phyloP scores from a whole-genome alignment of 345 rosid genomes.

The Euphorbia peplus region DNA sequence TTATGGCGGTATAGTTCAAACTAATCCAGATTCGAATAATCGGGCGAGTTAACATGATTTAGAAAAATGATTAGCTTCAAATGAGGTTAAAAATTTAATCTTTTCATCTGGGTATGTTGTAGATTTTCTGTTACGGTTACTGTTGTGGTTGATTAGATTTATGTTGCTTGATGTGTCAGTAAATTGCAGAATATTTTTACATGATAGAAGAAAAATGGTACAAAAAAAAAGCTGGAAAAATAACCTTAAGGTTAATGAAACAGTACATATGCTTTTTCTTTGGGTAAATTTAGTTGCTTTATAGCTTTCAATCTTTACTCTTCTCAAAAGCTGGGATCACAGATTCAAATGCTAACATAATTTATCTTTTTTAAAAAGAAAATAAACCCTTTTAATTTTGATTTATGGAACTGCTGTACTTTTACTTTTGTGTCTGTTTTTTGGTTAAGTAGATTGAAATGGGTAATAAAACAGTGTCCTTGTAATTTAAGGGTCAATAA shows the following conservation, averaged over 20 bases:
- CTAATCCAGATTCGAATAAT: too few relatives aligned
- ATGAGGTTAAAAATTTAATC: background rate
- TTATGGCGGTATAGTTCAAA: too few relatives aligned
- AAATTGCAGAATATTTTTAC: conserved; percentile 4
- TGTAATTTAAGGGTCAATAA: conserved; percentile 1
- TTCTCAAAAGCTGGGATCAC: conserved; percentile 12
- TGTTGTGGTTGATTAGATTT: background rate
- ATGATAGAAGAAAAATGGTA: background rate
- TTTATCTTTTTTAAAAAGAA: background rate
- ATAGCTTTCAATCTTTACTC: background rate
- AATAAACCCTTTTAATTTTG: background rate
- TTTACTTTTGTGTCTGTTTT: conserved; percentile 12
- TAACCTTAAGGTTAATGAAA: conserved; percentile 6
- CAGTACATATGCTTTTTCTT: conserved; percentile 7
- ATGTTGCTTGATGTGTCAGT: conserved; percentile 3
- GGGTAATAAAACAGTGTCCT: conserved; percentile 7
- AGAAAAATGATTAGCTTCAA: too few relatives aligned
- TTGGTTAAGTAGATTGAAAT: background rate
- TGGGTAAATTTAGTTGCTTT: background rate
- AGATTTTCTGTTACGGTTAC: conserved; percentile 1
- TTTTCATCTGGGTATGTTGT: conserved; percentile 12
- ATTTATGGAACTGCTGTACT: background rate
- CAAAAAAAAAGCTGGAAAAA: conserved; percentile 5
- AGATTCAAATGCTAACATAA: conserved; percentile 12
- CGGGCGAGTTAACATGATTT: too few relatives aligned